Conservation (phyloP, 2,329 filamentous ascomycete species). For the Penicillium sp. region DNA sequence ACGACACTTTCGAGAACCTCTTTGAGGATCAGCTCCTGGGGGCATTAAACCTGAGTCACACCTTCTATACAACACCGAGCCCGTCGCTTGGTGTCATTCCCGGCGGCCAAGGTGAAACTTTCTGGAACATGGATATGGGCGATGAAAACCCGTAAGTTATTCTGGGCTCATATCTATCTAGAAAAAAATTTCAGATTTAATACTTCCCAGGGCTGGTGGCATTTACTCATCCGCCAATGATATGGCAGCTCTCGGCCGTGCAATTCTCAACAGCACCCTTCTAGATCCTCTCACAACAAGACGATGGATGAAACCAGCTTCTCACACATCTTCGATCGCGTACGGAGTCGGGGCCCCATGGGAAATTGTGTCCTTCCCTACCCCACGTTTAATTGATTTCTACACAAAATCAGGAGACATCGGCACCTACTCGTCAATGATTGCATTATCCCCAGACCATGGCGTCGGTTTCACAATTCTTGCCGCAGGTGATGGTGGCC, state of each 20-base stretch:
- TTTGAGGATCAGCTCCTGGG: slow-evolving; percentile 42
- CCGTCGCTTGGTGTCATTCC: slow-evolving; percentile 41
- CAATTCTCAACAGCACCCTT: slow-evolving; percentile 47
- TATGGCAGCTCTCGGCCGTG: slow-evolving; percentile 48
- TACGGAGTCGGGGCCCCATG: slow-evolving; percentile 50
- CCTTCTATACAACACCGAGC: slow-evolving; percentile 28
- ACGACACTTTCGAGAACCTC: slow-evolving; percentile 39
- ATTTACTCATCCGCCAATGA: slow-evolving; percentile 52
- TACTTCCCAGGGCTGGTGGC: slow-evolving; percentile 43
- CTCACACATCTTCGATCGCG: slow-evolving; percentile 43
- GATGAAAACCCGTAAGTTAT: slow-evolving; percentile 47
- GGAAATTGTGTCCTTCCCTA: slow-evolving; percentile 40
- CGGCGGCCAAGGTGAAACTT: slow-evolving; percentile 24
- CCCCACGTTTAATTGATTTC: slow-evolving; percentile 23
- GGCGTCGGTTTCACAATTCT: slow-evolving; percentile 29
- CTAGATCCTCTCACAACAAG: slow-evolving; percentile 42
- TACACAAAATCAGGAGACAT: slow-evolving; percentile 34
- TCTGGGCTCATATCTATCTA: background rate
- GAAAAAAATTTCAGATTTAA: background rate
- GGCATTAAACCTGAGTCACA: slow-evolving; percentile 45
- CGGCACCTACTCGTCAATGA: slow-evolving; percentile 26
- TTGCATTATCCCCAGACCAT: slow-evolving; percentile 32
- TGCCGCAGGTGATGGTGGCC: slow-evolving; percentile 19
- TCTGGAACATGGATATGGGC: slow-evolving; percentile 44
- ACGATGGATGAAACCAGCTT: slow-evolving; percentile 51